Conservation (phyloP, 768 basidiomycete species). For the Phlebiopsis flavidoalba region DNA sequence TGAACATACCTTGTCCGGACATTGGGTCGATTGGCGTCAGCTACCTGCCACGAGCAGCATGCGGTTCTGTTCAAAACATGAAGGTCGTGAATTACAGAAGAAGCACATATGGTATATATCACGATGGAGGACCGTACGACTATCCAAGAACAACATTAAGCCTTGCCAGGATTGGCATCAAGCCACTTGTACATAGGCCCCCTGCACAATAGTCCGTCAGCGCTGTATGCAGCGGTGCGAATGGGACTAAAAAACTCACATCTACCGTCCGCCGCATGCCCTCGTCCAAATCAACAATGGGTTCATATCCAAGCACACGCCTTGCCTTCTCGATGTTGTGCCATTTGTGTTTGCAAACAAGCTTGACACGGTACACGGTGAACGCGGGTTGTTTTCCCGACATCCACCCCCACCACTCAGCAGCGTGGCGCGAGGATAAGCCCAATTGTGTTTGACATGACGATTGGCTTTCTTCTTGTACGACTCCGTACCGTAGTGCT, state of each 20-base stretch:
- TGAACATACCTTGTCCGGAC: too few species aligned
- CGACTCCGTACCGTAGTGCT: constrained; percentile 48
- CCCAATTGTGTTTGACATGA: constrained; percentile 61
- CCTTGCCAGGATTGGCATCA: constrained; percentile 2
- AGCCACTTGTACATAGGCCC: constrained; percentile 3
- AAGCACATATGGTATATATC: neutral
- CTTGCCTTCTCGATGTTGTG: constrained; percentile 95
- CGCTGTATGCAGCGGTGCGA: neutral
- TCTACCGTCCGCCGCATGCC: constrained; percentile 77
- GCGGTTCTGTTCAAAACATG: neutral
- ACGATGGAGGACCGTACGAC: neutral
- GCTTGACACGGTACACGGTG: constrained; percentile 72
- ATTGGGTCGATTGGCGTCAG: too few species aligned
- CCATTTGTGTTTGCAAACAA: constrained; percentile 41
- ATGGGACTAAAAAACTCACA: constrained; percentile 35
- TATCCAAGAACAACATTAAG: neutral
- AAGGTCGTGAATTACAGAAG: neutral
- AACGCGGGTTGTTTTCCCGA: constrained; percentile 79
- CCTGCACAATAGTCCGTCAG: neutral
- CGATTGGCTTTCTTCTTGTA: constrained; percentile 33
- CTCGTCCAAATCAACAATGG: constrained; percentile 82
- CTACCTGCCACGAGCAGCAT: neutral
- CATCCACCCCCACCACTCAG: constrained; percentile 72
- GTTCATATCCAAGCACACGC: constrained; percentile 89
- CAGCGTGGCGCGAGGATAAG: constrained; percentile 62